Evolutionary conservation across 352 stramenopile genomes (phyloP).

Genomic region (Pseudoperonospora humuli): DNA sequence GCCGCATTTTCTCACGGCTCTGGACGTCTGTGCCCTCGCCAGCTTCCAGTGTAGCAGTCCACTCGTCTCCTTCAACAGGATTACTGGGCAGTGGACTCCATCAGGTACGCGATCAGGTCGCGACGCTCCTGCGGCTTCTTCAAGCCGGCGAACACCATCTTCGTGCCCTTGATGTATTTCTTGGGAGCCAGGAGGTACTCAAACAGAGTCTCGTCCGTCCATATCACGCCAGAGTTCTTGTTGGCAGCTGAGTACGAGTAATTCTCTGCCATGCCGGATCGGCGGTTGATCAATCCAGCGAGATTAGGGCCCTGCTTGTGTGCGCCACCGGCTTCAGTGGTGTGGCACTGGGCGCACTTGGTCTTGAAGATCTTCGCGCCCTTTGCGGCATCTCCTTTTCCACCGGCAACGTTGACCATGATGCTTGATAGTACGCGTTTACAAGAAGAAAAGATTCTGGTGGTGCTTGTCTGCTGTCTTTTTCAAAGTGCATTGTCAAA

Average conservation of each 20-base stretch:
- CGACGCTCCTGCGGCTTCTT: slow-evolving; percentile 97
- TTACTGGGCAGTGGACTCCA: slow-evolving; percentile 58
- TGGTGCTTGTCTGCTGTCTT: slow-evolving; percentile 26
- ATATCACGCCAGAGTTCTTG: slow-evolving; percentile 96
- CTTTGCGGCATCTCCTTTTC: slow-evolving; percentile 75
- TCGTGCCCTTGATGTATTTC: slow-evolving; percentile 99
- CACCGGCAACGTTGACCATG: slow-evolving; percentile 39
- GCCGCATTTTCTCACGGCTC: background rate
- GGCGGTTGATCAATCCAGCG: slow-evolving; percentile 93
- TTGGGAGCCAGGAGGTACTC: slow-evolving; percentile 99
- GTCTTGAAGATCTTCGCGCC: slow-evolving; percentile 96
- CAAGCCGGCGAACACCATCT: slow-evolving; percentile 99
- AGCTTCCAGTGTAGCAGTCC: slow-evolving; percentile 5
- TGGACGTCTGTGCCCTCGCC: background rate
- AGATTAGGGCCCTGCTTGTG: slow-evolving; percentile 99
- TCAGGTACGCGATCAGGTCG: slow-evolving; percentile 98
- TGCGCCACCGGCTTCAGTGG: slow-evolving; percentile 75
- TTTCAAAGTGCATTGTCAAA: slow-evolving; percentile 35
- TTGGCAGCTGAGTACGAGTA: slow-evolving; percentile 99
- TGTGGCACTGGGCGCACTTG: slow-evolving; percentile 95
- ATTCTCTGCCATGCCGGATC: slow-evolving; percentile 92
- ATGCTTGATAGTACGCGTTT: slow-evolving; percentile 4
- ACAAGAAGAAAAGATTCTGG: slow-evolving; percentile 13
- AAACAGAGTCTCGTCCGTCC: slow-evolving; percentile 96
- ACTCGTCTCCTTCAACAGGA: background rate